Evolutionary conservation across 306 rosid species (phyloP).

Genomic region (Comarum palustre): DNA sequence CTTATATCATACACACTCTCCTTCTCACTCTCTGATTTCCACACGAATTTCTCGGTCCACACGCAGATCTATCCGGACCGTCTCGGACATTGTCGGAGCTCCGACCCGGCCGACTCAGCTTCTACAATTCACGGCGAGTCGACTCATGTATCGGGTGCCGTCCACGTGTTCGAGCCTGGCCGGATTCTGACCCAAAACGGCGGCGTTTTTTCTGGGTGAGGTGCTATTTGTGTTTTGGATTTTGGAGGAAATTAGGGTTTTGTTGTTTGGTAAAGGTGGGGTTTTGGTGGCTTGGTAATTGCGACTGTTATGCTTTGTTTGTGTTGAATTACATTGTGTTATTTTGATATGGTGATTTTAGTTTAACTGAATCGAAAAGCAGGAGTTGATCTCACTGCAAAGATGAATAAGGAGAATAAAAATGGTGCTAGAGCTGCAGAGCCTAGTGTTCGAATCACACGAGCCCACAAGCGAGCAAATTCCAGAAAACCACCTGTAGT

Average conservation of each 20-base stretch:
- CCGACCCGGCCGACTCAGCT: constrained; percentile 26
- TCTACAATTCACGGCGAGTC: background rate
- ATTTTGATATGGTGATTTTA: constrained; percentile 17
- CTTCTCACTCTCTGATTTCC: constrained; percentile 16
- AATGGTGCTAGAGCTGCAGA: constrained; percentile 48
- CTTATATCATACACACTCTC: constrained; percentile 33
- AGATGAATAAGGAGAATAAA: constrained; percentile 50
- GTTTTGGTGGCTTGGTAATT: background rate
- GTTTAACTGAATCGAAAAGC: constrained; percentile 29
- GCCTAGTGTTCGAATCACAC: constrained; percentile 56
- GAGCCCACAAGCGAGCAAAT: constrained; percentile 50
- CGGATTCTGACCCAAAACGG: constrained; percentile 17
- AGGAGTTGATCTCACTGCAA: constrained; percentile 40
- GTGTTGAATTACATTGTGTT: background rate
- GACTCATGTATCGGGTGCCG: background rate
- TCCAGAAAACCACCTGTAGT: constrained; percentile 35
- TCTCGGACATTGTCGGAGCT: constrained; percentile 39
- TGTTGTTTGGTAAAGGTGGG: background rate
- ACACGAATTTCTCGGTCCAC: constrained; percentile 4
- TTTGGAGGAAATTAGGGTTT: constrained; percentile 17
- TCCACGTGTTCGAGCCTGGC: constrained; percentile 9
- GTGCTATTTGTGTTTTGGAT: too few species aligned
- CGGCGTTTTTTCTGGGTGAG: constrained; percentile 26
- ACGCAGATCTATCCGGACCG: constrained; percentile 12
- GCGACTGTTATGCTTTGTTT: background rate